Evolutionary conservation across 2,329 filamentous ascomycete species (phyloP).

Genomic region (Botrytis squamosa): DNA sequence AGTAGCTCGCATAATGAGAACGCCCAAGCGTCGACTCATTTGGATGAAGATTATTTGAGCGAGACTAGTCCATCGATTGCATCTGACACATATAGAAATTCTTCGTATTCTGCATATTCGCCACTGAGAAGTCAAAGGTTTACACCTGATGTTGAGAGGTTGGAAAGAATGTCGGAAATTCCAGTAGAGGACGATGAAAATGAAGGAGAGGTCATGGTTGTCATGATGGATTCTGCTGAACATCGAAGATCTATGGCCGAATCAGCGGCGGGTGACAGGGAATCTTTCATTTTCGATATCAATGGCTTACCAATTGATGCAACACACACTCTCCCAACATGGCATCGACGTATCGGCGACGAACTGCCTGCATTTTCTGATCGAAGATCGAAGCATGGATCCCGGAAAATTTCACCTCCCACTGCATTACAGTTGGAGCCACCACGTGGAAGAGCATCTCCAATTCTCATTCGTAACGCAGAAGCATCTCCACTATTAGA

Average conservation of each 20-base stretch:
- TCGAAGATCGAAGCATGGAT: conserved; percentile 46
- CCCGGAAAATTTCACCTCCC: conserved; percentile 56
- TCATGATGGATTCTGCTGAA: conserved; percentile 46
- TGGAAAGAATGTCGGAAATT: neutral
- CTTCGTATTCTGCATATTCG: conserved; percentile 50
- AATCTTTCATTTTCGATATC: conserved; percentile 37
- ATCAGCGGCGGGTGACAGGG: conserved; percentile 29
- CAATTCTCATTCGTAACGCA: conserved; percentile 44
- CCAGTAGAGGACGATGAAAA: conserved; percentile 17
- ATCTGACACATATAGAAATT: conserved; percentile 49
- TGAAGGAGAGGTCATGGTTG: conserved; percentile 43
- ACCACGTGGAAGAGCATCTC: conserved; percentile 42
- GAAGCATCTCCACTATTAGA: conserved; percentile 36
- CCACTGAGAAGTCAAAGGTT: conserved; percentile 41
- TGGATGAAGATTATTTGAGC: conserved; percentile 33
- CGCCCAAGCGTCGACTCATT: conserved; percentile 34
- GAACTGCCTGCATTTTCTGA: conserved; percentile 58
- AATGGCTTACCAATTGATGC: conserved; percentile 18
- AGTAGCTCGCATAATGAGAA: neutral
- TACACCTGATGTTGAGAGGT: neutral
- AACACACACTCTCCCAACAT: conserved; percentile 34
- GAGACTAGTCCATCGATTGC: conserved; percentile 43
- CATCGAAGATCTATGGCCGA: conserved; percentile 30
- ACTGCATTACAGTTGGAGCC: conserved; percentile 53
- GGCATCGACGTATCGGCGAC: conserved; percentile 60